Base-by-base conservation (phyloP, 495 filamentous ascomycete genomes). In the Hypoxylon trugodes region DNA sequence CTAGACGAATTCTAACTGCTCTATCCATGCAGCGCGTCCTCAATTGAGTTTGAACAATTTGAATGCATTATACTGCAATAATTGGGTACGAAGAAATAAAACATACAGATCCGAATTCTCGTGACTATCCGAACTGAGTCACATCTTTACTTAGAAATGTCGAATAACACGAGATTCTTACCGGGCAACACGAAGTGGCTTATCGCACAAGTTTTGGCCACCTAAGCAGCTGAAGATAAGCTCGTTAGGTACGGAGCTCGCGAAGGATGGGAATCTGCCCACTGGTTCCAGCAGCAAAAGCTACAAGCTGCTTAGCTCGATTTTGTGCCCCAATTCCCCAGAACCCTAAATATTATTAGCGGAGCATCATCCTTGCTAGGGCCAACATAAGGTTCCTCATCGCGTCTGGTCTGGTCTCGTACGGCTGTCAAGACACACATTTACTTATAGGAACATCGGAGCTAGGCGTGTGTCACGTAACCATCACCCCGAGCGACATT, bases 401-500 rank as follows among this genome's bases (percentile, higher is more conserved):
- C 12, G 12, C 37, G 47, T 13, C 33, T 53, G 18, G 30, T 24
- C 38, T 48, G n/a, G 51, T 52, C 60, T 52, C 10, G 38, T 47
- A 40, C 13, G 49, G 24, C 32, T 54, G 49, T 48, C 30, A 48
- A 61, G 35, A 12, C n/a, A n/a, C n/a, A n/a, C n/a, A n/a, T n/a
- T n/a, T n/a, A n/a, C n/a, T 21, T 19, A 47, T 7, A 30, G 19
- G 12, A 4, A 25, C 6, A n/a, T 35, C 43, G 10, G n/a, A 37
- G 37, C 19, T 55, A 40, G 45, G 3, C 36, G 55, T 61, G n/a
- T n/a, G 63, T 61, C 63, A 66, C 63, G 62, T 65, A 65, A 65
- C 62, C 33, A 65, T 50, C 46, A 19, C 30, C 16, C 38, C 35
- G 12, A 66, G 56, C 56, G 54, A 59, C 54, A 42, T 63, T 57